Evolutionary conservation across 345 rosid genomes (phyloP).

Genomic region (Rubroshorea leprosula): DNA sequence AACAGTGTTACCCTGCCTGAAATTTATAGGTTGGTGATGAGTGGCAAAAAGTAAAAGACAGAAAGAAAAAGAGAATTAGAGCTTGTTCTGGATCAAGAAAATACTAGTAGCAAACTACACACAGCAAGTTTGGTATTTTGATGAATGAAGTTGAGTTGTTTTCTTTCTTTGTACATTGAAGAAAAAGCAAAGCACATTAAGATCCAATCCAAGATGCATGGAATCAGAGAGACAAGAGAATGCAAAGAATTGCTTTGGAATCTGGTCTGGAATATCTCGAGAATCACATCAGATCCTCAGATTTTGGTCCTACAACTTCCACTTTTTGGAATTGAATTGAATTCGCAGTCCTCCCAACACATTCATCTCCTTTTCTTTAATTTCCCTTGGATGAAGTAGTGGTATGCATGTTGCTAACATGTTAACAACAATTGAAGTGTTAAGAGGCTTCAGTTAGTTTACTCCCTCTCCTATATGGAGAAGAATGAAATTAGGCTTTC

Average conservation of each 20-base stretch:
- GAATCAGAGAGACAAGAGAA: conserved; percentile 17
- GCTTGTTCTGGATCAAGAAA: background rate
- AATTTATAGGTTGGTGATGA: background rate
- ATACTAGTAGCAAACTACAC: conserved; percentile 4
- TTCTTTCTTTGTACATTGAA: background rate
- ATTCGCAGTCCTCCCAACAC: too few species aligned
- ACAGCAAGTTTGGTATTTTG: conserved; percentile 24
- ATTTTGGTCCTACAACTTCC: background rate
- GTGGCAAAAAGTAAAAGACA: background rate
- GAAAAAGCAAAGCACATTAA: conserved; percentile 17
- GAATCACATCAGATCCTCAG: conserved; percentile 10
- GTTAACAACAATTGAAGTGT: too few species aligned
- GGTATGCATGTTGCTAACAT: too few species aligned
- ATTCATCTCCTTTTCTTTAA: too few species aligned
- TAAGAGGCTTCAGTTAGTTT: too few species aligned
- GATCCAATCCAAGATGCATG: conserved; percentile 23
- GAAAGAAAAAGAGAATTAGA: conserved; percentile 1
- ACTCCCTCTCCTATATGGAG: too few species aligned
- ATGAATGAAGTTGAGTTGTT: too few species aligned
- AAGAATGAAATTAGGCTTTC: too few species aligned
- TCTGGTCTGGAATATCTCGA: conserved; percentile 24
- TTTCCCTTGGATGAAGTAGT: too few species aligned
- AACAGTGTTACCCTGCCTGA: background rate
- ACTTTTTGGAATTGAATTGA: conserved; percentile 1
- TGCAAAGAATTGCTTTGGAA: conserved; percentile 17